Conservation (phyloP, 139 green algal genomes). For the Chlorokybus atmophyticus region DNA sequence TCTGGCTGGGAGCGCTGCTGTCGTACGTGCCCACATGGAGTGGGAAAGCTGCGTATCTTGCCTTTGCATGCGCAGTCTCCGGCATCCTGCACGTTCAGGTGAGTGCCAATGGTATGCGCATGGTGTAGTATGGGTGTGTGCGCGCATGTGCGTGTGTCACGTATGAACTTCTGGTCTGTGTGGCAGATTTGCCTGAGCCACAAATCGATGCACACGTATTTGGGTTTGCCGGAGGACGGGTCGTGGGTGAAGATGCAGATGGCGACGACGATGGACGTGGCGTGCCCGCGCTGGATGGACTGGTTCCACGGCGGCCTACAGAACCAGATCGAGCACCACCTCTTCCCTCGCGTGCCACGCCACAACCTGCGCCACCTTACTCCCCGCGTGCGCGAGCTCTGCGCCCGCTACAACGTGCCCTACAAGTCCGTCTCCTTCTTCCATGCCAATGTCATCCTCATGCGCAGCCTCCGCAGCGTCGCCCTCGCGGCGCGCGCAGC, state of each 20-base stretch:
- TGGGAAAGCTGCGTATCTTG: conserved; percentile 14
- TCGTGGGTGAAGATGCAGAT: conserved; percentile 32
- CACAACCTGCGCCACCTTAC: conserved; percentile 39
- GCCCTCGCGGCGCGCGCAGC: too few species aligned
- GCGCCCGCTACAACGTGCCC: conserved; percentile 25
- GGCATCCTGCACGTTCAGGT: conserved; percentile 27
- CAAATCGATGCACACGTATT: conserved; percentile 32
- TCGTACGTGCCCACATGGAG: conserved; percentile 8
- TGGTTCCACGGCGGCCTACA: conserved; percentile 57
- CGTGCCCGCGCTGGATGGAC: conserved; percentile 39
- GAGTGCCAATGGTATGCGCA: neutral
- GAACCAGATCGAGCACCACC: conserved; percentile 57
- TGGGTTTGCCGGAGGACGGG: conserved; percentile 20
- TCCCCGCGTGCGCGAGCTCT: conserved; percentile 23
- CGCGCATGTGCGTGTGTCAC: neutral
- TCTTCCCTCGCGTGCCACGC: conserved; percentile 41
- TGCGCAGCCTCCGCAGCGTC: too few species aligned
- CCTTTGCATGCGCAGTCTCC: conserved; percentile 11
- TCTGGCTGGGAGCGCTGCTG: conserved; percentile 19
- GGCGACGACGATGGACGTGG: conserved; percentile 38
- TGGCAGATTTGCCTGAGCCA: conserved; percentile 42
- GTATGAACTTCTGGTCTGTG: neutral
- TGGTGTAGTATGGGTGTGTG: neutral
- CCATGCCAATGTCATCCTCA: conserved; percentile 14
- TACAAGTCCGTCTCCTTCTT: conserved; percentile 32